Evolutionary conservation across 495 filamentous ascomycete species (phyloP).

Genomic region (Xylaria acuta): DNA sequence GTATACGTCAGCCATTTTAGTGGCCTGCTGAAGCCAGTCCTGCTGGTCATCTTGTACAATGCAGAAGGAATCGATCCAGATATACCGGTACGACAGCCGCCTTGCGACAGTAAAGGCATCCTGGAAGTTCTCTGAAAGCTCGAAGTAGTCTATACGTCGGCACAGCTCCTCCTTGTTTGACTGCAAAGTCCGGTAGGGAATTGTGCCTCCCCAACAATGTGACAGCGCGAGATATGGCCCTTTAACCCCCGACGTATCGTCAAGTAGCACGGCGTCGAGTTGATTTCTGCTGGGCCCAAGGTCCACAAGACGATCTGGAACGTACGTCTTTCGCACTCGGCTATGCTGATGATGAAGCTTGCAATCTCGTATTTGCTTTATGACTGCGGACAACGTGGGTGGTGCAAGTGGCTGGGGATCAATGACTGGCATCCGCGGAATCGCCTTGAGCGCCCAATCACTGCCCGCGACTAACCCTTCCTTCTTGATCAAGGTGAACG

Average conservation of each 20-base stretch:
- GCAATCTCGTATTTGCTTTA: neutral
- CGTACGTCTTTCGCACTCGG: neutral
- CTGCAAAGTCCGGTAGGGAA: neutral
- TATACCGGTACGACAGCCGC: slow-evolving; percentile 7
- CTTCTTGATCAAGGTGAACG: neutral
- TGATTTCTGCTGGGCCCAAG: neutral
- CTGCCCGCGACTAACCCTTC: neutral
- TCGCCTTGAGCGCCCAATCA: neutral
- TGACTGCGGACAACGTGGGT: neutral
- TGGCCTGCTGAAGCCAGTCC: slow-evolving; percentile 26
- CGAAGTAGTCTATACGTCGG: neutral
- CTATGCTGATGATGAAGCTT: neutral
- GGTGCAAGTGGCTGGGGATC: neutral
- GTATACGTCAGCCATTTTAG: slow-evolving; percentile 29
- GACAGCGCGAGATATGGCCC: neutral
- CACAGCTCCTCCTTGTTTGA: neutral
- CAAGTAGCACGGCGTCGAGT: neutral
- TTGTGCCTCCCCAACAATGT: slow-evolving; percentile 3
- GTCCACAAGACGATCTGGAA: neutral
- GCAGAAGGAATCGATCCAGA: slow-evolving; percentile 25
- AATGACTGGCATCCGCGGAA: neutral
- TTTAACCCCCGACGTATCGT: neutral
- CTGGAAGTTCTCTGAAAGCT: neutral
- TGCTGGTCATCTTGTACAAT: slow-evolving; percentile 30
- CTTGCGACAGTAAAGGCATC: neutral